Conservation (phyloP, 1,284 basidiomycete species). For the Cryptococcus sp. region DNA sequence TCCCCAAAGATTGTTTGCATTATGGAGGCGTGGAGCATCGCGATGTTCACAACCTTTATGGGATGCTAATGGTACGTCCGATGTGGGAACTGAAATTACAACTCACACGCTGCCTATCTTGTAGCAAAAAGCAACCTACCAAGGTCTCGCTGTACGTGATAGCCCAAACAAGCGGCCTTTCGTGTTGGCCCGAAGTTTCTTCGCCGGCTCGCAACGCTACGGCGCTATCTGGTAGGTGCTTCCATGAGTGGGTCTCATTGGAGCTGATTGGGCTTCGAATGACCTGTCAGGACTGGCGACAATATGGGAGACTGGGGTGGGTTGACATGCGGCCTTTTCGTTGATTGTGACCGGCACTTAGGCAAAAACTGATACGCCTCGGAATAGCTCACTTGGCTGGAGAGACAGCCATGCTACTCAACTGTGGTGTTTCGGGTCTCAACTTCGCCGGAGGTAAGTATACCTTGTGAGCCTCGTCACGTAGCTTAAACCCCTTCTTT, state of each 20-base stretch:
- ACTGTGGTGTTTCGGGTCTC: conserved; percentile 91
- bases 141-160: conserved; percentile 76
- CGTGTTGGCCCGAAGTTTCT: conserved; percentile 95
- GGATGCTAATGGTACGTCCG: conserved; percentile 54
- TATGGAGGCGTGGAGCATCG: conserved; percentile 93
- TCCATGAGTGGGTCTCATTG: neutral
- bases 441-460: conserved; percentile 81
- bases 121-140: conserved; percentile 82
- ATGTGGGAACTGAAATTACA: neutral
- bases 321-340: neutral
- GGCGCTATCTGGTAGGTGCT: conserved; percentile 83
- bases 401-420: conserved; percentile 89
- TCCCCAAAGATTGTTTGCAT: conserved; percentile 92
- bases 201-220: conserved; percentile 90
- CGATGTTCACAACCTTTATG: conserved; percentile 65
- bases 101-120: too few species aligned
- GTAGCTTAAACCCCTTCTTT: neutral
- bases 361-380: conserved; percentile 1
- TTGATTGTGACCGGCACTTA: too few species aligned
- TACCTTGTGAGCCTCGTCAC: neutral
- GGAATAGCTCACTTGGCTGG: conserved; percentile 79
- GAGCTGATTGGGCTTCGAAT: neutral
- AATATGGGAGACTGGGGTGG: conserved; percentile 90
- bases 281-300: conserved; percentile 72
- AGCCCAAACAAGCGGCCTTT: conserved; percentile 82